Base-by-base conservation (phyloP, 306 rosid species). In the Sindora glabra region DNA sequence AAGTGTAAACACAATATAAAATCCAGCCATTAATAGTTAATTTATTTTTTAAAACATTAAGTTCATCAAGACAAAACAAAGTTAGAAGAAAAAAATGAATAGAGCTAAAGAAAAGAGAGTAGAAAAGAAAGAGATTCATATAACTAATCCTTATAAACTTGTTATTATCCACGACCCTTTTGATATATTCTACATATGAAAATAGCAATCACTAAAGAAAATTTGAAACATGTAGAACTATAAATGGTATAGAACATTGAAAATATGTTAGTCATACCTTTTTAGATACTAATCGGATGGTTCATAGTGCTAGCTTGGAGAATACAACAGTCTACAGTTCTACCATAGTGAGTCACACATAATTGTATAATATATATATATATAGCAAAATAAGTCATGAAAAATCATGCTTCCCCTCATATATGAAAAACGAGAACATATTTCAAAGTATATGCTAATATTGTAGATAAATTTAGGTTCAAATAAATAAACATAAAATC, bases 321-420 rank as follows among this genome's bases (percentile, higher is more conserved):
- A 92, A 92, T 48, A 92, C 83, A 57, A 95, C 94, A 59, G 90
- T 89, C 70, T 95, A 84, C 62, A 92, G 76, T 71, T 92, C 99
- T 92, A 81, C 78, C 77, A 74, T 36, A 71, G 59, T 18, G 51
- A 73, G 56, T 76, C 58, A 36, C 18, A 64, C 41, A 54, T 22
- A 22, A 23, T 37, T 34, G 58, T 9, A 44, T 12, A 9, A 21
- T 58, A 37, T 29, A 47, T 59, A n/a, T n/a, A n/a, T n/a, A 44
- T 62, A 34, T 11, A 68, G 34, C 25, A 44, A 44, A 24, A 30
- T 41, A 50, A 65, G 27, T 39, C 34, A 33, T 34, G 51, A 72
- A 71, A 57, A 48, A 3, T 7, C 17, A 73, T 11, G 30, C 30
- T 49, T 37, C 30, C 45, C 13, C 42, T 37, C 56, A 67, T 72